Conservation (phyloP, 23 red algal genomes). For the Gracilaria vermiculophylla region DNA sequence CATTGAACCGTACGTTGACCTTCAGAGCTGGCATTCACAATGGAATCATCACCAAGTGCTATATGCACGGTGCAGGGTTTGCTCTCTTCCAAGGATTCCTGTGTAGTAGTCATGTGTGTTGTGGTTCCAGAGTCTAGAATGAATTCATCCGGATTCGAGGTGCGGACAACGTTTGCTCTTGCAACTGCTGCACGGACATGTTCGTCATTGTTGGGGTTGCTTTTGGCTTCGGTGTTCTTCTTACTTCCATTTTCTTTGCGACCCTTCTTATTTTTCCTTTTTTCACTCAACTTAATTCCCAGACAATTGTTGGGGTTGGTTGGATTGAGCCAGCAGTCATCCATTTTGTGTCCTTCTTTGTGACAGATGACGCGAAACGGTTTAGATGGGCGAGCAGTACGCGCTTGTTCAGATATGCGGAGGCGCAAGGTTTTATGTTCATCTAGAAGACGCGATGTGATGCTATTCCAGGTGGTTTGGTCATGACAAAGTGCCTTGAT, state of each 20-base stretch:
- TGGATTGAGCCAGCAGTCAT: slow-evolving; percentile 1
- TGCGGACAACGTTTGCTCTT: background rate
- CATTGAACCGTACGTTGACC: background rate
- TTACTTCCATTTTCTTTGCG: background rate
- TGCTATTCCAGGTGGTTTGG: background rate
- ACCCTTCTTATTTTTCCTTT: background rate
- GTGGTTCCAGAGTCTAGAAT: slow-evolving; percentile 47
- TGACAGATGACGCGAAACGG: slow-evolving; percentile 1
- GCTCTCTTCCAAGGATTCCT: background rate
- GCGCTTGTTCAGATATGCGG: background rate
- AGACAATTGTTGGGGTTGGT: background rate
- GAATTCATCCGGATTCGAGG: background rate
- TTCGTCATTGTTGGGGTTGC: background rate
- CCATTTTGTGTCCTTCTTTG: background rate
- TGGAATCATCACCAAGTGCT: slow-evolving; percentile 34
- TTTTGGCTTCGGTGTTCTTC: background rate
- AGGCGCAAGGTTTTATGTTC: background rate
- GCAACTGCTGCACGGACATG: background rate
- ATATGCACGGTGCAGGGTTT: background rate
- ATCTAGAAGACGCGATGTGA: background rate
- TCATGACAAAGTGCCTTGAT: slow-evolving; percentile 1
- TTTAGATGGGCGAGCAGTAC: background rate
- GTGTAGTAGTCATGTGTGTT: background rate
- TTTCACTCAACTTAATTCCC: background rate
- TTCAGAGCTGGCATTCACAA: slow-evolving; percentile 2